Conservation (phyloP, 2,329 filamentous ascomycete species). For the Epichloe typhina region DNA sequence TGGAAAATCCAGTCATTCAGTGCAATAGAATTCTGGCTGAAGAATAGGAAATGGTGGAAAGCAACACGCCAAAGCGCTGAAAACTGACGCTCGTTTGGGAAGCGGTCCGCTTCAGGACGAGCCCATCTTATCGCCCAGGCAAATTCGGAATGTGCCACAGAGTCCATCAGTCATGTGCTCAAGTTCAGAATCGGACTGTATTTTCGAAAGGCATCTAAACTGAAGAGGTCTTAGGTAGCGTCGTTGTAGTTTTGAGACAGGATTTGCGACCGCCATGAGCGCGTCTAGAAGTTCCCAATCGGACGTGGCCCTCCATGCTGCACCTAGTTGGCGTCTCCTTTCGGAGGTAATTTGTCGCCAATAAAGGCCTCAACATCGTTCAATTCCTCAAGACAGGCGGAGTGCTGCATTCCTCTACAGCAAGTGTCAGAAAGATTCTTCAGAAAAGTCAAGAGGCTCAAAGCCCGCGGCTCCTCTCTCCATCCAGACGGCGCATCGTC, state of each 20-base stretch:
- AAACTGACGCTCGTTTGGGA: background rate
- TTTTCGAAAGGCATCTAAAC: background rate
- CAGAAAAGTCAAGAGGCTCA: background rate
- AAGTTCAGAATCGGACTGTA: background rate
- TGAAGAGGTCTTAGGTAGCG: background rate
- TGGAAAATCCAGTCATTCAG: too few species aligned
- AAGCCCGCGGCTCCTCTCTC: background rate
- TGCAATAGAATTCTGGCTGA: too few species aligned
- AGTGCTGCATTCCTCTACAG: constrained; percentile 56
- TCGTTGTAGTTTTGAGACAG: background rate
- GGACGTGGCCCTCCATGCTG: background rate
- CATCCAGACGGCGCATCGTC: background rate
- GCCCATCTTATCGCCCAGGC: background rate
- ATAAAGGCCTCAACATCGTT: constrained; percentile 61
- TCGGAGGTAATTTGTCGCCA: constrained; percentile 29
- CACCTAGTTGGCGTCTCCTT: constrained; percentile 4
- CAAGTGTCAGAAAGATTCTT: background rate
- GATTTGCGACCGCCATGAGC: too few species aligned
- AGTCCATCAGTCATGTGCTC: background rate
- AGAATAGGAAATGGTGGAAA: too few species aligned
- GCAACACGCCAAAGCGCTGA: background rate
- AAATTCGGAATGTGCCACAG: background rate
- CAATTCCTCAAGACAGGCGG: constrained; percentile 64
- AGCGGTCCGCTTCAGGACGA: background rate
- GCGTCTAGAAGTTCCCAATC: background rate